These are phyloP conservation scores for Pseudocercospora cruenta DNA, from an alignment of 2,329 filamentous ascomycete species.

Conservation along the genomic window DNA sequence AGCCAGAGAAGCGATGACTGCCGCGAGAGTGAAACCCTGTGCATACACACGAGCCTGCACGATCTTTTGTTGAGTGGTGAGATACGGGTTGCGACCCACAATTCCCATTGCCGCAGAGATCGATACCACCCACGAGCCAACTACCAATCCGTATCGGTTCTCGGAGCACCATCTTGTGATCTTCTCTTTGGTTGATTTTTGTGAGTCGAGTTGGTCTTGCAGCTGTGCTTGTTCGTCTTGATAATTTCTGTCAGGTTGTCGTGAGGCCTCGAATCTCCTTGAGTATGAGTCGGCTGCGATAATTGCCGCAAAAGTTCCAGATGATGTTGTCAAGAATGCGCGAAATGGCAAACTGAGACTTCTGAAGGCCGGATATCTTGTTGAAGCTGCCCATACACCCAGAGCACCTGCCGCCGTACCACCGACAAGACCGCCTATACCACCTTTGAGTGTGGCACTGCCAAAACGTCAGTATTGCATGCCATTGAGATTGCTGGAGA, in stretches of 20 bases:
- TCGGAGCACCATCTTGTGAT: conserved; percentile 73
- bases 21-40: conserved; percentile 82
- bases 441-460: conserved; percentile 76
- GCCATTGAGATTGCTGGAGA: conserved; percentile 1
- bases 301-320: conserved; percentile 80
- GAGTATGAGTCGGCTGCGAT: conserved; percentile 78
- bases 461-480: conserved; percentile 23
- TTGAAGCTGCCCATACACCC: conserved; percentile 69
- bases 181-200: conserved; percentile 62
- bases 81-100: conserved; percentile 75
- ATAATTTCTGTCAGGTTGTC: conserved; percentile 71
- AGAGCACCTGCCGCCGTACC: conserved; percentile 69
- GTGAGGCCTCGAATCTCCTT: conserved; percentile 69
- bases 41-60: conserved; percentile 95
- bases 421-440: conserved; percentile 69
- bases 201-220: conserved; percentile 56
- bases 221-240: conserved; percentile 64
- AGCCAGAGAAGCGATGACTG: conserved; percentile 78
- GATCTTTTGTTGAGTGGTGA: conserved; percentile 79
- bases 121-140: conserved; percentile 76
- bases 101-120: conserved; percentile 76
- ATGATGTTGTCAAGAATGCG: conserved; percentile 82
- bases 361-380: conserved; percentile 77
- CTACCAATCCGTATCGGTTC: conserved; percentile 86
- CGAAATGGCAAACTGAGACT: conserved; percentile 86